These are phyloP conservation scores for Pyropia haitanensis DNA, from an alignment of 23 red algal genomes.

Conservation along the genomic window DNA sequence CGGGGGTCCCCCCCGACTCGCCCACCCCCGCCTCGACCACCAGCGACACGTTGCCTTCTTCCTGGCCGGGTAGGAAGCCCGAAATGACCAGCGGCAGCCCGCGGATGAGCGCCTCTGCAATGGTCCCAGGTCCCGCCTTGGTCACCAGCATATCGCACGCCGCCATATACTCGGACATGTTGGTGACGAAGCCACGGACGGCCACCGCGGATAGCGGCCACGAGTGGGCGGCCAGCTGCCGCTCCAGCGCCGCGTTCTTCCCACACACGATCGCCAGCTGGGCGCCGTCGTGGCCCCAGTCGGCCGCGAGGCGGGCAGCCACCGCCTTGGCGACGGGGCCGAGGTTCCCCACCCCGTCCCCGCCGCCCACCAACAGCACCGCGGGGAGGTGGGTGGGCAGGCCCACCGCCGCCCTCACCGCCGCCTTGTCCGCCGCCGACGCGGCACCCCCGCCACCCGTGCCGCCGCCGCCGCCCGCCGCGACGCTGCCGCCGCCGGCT, in stretches of 20 bases:
- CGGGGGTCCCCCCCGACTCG: constrained; percentile 20
- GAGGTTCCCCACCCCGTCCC: constrained; percentile 61
- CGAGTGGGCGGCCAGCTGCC: constrained; percentile 6
- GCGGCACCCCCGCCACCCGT: constrained; percentile 1
- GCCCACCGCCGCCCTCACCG: constrained; percentile 5
- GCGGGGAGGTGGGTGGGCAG: constrained; percentile 16
- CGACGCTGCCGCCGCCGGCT: not conserved
- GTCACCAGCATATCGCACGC: constrained; percentile 56
- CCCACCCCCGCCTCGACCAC: constrained; percentile 53
- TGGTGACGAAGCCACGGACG: constrained; percentile 66
- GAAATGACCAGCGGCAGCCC: constrained; percentile 63
- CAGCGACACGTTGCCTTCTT: constrained; percentile 63
- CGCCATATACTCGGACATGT: constrained; percentile 80
- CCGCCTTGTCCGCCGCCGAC: constrained; percentile 12
- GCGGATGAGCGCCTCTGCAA: constrained; percentile 65
- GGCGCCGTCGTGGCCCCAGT: constrained; percentile 9
- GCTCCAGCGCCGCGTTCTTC: constrained; percentile 23
- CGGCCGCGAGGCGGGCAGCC: not conserved
- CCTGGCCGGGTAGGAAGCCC: constrained; percentile 74
- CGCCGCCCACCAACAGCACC: constrained; percentile 66
- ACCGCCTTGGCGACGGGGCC: constrained; percentile 29
- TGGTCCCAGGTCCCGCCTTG: constrained; percentile 77
- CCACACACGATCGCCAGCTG: constrained; percentile 69
- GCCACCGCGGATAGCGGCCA: constrained; percentile 25
- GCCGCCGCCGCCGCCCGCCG: constrained; percentile 10